A percentile compares a stretch with the other conserved stretches of the same genome.
Evolutionary conservation across 2,329 filamentous ascomycete species (phyloP).

Genomic region (Apiospora sp.): DNA sequence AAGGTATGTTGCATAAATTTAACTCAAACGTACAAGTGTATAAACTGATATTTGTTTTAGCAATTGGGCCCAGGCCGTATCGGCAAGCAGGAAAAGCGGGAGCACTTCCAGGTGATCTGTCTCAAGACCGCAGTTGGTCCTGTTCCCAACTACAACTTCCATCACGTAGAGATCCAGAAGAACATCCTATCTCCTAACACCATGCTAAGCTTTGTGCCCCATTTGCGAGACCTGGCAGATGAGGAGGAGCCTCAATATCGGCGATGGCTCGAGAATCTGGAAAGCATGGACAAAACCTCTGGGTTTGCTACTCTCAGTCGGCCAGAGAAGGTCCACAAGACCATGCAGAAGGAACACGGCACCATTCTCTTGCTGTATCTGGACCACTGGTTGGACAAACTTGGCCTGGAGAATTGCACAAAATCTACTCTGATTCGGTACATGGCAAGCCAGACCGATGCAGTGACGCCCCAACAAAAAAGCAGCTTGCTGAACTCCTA

Average conservation of each 20-base stretch:
- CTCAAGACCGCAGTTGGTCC: constrained; percentile 59
- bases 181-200: constrained; percentile 68
- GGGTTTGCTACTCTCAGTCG: constrained; percentile 64
- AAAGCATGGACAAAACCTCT: constrained; percentile 64
- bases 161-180: constrained; percentile 66
- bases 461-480: constrained; percentile 63
- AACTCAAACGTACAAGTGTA: neutral
- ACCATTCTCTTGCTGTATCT: constrained; percentile 61
- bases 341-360: constrained; percentile 59
- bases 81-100: constrained; percentile 54
- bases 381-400: constrained; percentile 59
- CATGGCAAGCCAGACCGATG: constrained; percentile 57
- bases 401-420: constrained; percentile 59
- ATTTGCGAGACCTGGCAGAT: constrained; percentile 63
- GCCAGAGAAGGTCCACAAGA: constrained; percentile 58
- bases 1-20: constrained; percentile 49
- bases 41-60: constrained; percentile 36
- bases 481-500: constrained; percentile 58
- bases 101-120: constrained; percentile 51
- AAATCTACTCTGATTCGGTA: constrained; percentile 61
- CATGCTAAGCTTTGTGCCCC: constrained; percentile 67
- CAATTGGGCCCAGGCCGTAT: constrained; percentile 49
- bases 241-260: constrained; percentile 64
- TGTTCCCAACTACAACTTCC: constrained; percentile 67
- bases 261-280: constrained; percentile 64